Evolutionary conservation across 768 basidiomycete genomes (phyloP), one percentile per base, ranked within the genome.

Genomic region (Clitopilus hobsonii): DNA sequence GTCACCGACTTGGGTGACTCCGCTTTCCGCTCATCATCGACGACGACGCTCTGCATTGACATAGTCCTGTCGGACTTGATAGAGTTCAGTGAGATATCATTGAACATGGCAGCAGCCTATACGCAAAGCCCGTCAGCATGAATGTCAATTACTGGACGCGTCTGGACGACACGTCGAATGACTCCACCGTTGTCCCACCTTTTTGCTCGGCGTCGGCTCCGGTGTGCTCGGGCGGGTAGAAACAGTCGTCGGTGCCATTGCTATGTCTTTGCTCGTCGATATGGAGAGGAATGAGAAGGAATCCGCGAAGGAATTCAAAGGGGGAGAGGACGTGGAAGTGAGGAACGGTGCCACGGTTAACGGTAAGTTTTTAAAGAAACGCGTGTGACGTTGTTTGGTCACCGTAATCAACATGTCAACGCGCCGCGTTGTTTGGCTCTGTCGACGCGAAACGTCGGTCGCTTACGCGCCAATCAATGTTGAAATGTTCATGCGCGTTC

Each of bases 201-300:
- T 76, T 61, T 83, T 83, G 67, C 79, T 81, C 16, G 80, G 81
- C 0, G 81, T 80, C 8, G 68, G 65, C 25, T 61, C 68, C 14
- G 72, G 70, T 25, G 73, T 68, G 25, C 65, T 52, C 23, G 69
- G 58, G 52, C 67, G 70, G 48, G 60, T 20, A 16, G 61, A 27
- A 50, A 65, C 45, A 48, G 67, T 36, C 50, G 72, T 64, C 50
- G 71, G 62, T 71, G 74, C 72, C 24, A 14, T 26, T 3, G 20
- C 7, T 65, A 51, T 30, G 55, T 27, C 28, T 20, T 18, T 45
- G 22, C 41, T 20, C 16, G 11, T 45, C 16, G 41, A 45, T 16
- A 53, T 36, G 45, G 36, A 60, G 28, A 25, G 60, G 52, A 20
- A 60, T 32, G 28, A 55, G 47, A 49, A 41, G 32, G 38, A 29